Percentiles rank a stretch among this genome's conserved stretches.
These are phyloP conservation scores for Aspergillus sparsus DNA, from an alignment of 495 filamentous ascomycete genomes.

Conservation along the genomic window DNA sequence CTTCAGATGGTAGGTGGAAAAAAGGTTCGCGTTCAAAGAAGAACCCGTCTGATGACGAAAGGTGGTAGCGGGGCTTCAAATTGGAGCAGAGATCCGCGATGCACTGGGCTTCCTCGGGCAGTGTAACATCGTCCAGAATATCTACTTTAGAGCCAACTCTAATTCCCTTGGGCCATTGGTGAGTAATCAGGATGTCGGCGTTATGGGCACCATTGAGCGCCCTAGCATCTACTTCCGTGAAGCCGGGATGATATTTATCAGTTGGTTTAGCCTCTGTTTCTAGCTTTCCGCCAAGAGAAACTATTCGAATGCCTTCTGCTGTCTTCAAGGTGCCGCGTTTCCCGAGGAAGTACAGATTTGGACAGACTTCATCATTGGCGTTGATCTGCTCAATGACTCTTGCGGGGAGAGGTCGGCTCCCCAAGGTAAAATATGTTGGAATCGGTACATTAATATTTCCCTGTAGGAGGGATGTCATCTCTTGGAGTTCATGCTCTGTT, in stretches of 20 bases:
- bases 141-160: constrained; percentile 59
- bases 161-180: constrained; percentile 77
- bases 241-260: constrained; percentile 66
- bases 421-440: constrained; percentile 85
- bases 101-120: constrained; percentile 54
- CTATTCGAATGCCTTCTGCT: constrained; percentile 82
- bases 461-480: constrained; percentile 64
- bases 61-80: constrained; percentile 86
- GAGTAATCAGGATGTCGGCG: constrained; percentile 84
- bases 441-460: constrained; percentile 72
- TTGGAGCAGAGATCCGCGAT: constrained; percentile 71
- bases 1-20: constrained; percentile 64
- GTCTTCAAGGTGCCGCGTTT: constrained; percentile 85
- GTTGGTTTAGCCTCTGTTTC: constrained; percentile 57
- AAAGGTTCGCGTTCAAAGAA: constrained; percentile 95
- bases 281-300: constrained; percentile 71
- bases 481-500: constrained; percentile 52
- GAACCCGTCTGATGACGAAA: constrained; percentile 64
- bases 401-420: constrained; percentile 64
- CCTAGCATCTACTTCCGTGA: constrained; percentile 75
- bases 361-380: constrained; percentile 77
- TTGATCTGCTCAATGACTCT: constrained; percentile 70
- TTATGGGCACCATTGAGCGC: constrained; percentile 68
- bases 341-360: constrained; percentile 84
- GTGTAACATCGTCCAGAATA: constrained; percentile 44